Conservation (phyloP, 345 rosid genomes). For the Hevea brasiliensis region DNA sequence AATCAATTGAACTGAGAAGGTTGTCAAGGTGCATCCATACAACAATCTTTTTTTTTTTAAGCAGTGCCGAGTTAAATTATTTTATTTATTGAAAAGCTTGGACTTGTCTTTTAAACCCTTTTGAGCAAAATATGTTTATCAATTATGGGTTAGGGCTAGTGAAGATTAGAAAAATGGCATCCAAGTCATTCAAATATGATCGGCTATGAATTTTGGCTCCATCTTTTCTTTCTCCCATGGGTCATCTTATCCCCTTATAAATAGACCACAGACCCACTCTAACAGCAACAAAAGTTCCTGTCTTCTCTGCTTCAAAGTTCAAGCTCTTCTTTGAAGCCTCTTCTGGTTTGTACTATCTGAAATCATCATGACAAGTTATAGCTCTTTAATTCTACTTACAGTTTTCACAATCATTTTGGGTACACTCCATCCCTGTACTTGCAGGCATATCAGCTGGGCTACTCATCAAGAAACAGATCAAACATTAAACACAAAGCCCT, state of each 20-base stretch:
- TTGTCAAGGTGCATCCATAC: not conserved
- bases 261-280: not conserved
- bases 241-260: constrained; percentile 5
- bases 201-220: not conserved
- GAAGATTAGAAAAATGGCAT: constrained; percentile 2
- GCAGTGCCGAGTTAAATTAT: not conserved
- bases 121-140: no score
- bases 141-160: not conserved
- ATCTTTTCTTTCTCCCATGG: not conserved
- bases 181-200: not conserved
- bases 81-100: not conserved
- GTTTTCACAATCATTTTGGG: constrained; percentile 23
- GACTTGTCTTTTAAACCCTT: not conserved
- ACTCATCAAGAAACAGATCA: constrained; percentile 14
- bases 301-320: not conserved
- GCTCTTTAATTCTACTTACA: constrained; percentile 21
- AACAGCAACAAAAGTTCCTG: not conserved
- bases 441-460: constrained; percentile 25
- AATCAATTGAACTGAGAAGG: not conserved
- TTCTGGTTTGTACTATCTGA: not conserved
- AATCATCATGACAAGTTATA: constrained; percentile 22
- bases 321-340: not conserved
- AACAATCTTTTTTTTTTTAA: not conserved
- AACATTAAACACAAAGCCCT: constrained; percentile 2
- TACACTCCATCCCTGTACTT: constrained; percentile 21